These are phyloP conservation scores for Micractinium sp. DNA, from an alignment of 139 green algal species.

Conservation along the genomic window DNA sequence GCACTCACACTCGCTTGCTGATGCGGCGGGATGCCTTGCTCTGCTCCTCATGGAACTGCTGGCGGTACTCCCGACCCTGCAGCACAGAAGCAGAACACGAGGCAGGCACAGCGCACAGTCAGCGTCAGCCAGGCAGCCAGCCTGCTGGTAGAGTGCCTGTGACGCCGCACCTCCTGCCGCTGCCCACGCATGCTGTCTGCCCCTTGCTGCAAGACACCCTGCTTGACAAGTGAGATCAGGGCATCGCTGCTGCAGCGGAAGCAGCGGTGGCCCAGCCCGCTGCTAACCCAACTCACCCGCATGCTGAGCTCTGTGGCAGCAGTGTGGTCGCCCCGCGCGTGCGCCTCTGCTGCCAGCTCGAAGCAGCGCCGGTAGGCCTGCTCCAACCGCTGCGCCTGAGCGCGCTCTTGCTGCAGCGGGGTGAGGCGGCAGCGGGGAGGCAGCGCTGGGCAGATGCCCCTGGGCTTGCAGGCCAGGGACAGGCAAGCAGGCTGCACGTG, in stretches of 20 bases:
- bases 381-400: not conserved
- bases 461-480: not conserved
- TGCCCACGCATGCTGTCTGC: not conserved
- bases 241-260: not conserved
- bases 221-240: not conserved
- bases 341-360: not conserved
- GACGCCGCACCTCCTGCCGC: too few relatives aligned
- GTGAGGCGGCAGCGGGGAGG: not conserved
- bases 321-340: not conserved
- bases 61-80: constrained; percentile 11
- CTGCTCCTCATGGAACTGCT: constrained; percentile 24
- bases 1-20: constrained; percentile 34
- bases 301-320: not conserved
- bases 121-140: not conserved
- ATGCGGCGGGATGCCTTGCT: constrained; percentile 27
- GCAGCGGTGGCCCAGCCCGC: not conserved
- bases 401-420: constrained; percentile 32
- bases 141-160: not conserved
- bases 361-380: constrained; percentile 13
- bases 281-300: not conserved
- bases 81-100: not conserved
- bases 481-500: not conserved
- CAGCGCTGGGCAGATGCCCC: too few relatives aligned
- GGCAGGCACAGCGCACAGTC: not conserved
- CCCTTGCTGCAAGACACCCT: not conserved